A percentile compares a stretch with the other conserved stretches of the same genome.
These are phyloP conservation scores for Sclerotiophoma versabilis DNA, from an alignment of 2,329 filamentous ascomycete genomes.

Conservation along the genomic window DNA sequence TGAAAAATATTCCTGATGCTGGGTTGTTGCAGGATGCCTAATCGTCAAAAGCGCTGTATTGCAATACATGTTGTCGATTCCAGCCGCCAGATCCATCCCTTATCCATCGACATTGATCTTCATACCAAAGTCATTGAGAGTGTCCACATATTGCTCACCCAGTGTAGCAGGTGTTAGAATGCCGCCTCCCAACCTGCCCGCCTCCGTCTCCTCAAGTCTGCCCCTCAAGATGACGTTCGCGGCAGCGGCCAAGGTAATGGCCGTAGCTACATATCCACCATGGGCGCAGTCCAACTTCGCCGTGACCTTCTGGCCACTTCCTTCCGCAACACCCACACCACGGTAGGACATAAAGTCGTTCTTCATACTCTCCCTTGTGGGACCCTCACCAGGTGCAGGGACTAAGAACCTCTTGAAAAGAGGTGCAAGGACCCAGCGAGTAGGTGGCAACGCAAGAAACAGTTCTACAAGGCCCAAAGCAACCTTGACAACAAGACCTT, in stretches of 20 bases:
- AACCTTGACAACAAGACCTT: conserved; percentile 59
- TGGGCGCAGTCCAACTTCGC: conserved; percentile 65
- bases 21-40: conserved; percentile 27
- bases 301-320: conserved; percentile 60
- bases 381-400: conserved; percentile 39
- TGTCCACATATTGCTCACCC: conserved; percentile 71
- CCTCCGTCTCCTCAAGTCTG: conserved; percentile 55
- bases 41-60: not conserved
- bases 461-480: conserved; percentile 55
- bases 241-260: conserved; percentile 67
- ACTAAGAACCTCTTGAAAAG: conserved; percentile 41
- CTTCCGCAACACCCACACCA: conserved; percentile 66
- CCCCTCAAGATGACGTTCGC: conserved; percentile 71
- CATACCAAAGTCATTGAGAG: conserved; percentile 67
- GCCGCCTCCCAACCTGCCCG: conserved; percentile 66
- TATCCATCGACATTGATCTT: conserved; percentile 53
- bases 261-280: conserved; percentile 73
- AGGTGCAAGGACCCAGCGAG: conserved; percentile 54
- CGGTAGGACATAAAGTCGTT: conserved; percentile 70
- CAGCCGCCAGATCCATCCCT: not conserved
- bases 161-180: conserved; percentile 76
- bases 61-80: no score
- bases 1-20: conserved; percentile 29
- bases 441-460: conserved; percentile 59
- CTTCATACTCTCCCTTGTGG: conserved; percentile 59